phyloP scores from a whole-genome alignment of 495 filamentous ascomycete species.

The Aspergillus ellipticus region DNA sequence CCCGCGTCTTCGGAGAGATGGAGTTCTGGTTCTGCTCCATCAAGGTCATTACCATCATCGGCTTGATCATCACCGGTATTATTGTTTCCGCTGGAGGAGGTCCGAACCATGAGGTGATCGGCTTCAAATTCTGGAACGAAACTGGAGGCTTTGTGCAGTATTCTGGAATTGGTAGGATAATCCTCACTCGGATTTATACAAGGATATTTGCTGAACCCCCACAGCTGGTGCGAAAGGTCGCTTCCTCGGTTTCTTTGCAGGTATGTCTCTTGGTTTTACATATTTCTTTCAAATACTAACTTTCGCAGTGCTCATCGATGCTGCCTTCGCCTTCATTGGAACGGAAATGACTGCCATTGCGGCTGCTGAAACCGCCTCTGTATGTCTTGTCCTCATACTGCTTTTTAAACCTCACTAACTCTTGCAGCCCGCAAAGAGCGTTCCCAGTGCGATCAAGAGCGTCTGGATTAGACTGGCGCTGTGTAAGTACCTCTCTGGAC shows the following conservation, averaged over 20 bases:
- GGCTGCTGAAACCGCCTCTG: background rate
- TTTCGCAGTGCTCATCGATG: constrained; percentile 12
- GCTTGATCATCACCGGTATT: constrained; percentile 20
- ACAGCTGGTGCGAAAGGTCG: constrained; percentile 18
- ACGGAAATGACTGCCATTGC: background rate
- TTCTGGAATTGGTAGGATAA: constrained; percentile 6
- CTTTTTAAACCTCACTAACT: background rate
- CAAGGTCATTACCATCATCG: constrained; percentile 24
- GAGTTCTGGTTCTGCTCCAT: constrained; percentile 28
- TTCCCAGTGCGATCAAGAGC: background rate
- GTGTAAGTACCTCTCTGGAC: background rate
- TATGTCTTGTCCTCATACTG: background rate
- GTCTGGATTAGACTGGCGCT: background rate
- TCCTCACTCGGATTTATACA: background rate
- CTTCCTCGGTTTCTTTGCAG: constrained; percentile 18
- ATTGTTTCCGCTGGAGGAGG: constrained; percentile 36
- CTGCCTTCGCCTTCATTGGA: constrained; percentile 18
- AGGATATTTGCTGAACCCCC: background rate
- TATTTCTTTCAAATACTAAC: background rate
- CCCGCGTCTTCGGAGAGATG: constrained; percentile 23
- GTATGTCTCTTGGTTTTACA: constrained; percentile 2
- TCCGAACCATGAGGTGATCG: constrained; percentile 31
- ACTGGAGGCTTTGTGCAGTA: constrained; percentile 21
- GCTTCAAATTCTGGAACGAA: constrained; percentile 27
- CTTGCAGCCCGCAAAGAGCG: background rate